Evolutionary conservation across 495 filamentous ascomycete genomes (phyloP), one percentile per base, ranked within the genome.

Genomic region (Zalerion maritima): DNA sequence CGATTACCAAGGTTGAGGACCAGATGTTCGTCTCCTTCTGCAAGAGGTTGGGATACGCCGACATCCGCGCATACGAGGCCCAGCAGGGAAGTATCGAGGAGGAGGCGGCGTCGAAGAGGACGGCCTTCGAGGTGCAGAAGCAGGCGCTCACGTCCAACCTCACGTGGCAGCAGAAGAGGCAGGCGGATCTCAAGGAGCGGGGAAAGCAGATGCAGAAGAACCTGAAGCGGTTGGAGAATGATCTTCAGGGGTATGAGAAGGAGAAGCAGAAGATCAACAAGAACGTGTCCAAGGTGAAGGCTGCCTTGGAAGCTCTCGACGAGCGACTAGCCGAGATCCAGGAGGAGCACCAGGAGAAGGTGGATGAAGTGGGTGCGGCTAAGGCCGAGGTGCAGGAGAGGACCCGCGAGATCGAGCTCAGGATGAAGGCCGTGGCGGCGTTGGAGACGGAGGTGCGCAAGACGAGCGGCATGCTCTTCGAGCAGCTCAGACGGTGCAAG

Each of bases 71-170:
- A 20, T 99, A 96, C 43, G 83, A 94, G 50, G 77, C 75, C 5
- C 85, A 91, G 34, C 89, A 96, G 49, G 89, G 89, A 19, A 81
- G 75, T 9, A 47, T 87, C 27, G 85, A 96, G 43, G 79, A 92
- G 50, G 85, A 96, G 43, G 77, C 74, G 21, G 73, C 77, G 2
- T 73, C 85, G 50, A 89, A 85, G 55, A 81, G 79, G 32, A 71
- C 82, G 14, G 77, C 83, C 35, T 96, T 92, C 42, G 77, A 71
- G 15, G 71, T 74, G 9, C 89, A 96, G 47, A 87, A 75, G 53
- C 76, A 74, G 36, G 71, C 69, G 26, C 66, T 99, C 20, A 66
- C 87, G 43, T 84, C 73, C 45, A 75, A 76, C 38, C 58, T 93
- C 24, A 71, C 58, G 31, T 94, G 84, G 51, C 81, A 91, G 52